Percentiles rank a stretch among this genome's conserved stretches.
Evolutionary conservation across 2,329 filamentous ascomycete genomes (phyloP).

Genomic region (Colletotrichum melonis): DNA sequence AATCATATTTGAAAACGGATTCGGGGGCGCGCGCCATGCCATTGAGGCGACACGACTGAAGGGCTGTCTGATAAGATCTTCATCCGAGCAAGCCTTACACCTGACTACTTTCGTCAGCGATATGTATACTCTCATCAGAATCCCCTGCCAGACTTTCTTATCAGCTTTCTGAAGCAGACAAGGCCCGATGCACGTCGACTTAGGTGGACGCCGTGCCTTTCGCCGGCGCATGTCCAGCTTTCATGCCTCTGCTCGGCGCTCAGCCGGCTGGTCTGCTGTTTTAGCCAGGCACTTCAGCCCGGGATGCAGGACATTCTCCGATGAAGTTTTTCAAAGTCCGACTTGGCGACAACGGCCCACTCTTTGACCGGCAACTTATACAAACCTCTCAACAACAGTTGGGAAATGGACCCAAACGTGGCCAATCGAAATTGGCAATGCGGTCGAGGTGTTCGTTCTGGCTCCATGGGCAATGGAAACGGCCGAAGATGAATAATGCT

Average conservation of each 20-base stretch:
- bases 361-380: background rate
- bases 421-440: background rate
- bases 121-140: background rate
- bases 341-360: background rate
- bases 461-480: background rate
- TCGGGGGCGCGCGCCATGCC: background rate
- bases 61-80: background rate
- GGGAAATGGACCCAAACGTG: background rate
- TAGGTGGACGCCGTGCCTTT: constrained; percentile 4
- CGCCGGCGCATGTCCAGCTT: background rate
- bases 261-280: background rate
- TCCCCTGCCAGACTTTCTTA: background rate
- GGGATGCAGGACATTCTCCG: background rate
- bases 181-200: constrained; percentile 14
- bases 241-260: background rate
- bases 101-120: background rate
- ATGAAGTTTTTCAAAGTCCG: background rate
- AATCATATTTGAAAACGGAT: background rate
- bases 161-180: constrained; percentile 23
- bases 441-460: background rate
- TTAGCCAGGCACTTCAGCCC: background rate
- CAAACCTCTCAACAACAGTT: background rate
- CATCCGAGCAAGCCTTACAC: background rate
- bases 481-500: background rate
- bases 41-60: background rate